Evolutionary conservation across 805 yeast species (phyloP), one percentile per base, ranked within the genome.

Genomic region (Millerozyma acaciae): DNA sequence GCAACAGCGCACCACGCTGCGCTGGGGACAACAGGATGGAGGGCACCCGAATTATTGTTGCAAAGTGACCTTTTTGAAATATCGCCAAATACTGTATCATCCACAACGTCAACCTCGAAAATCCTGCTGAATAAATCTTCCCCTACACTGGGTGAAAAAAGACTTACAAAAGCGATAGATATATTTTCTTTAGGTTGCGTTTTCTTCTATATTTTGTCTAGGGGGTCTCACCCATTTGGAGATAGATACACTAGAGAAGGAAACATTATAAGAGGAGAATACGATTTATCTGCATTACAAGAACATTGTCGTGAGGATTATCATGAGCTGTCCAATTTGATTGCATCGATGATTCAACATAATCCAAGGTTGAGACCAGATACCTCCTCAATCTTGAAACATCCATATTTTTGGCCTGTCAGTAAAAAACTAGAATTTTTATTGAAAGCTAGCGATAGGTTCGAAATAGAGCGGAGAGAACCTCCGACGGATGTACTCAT

Each of bases 221-320:
- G 75, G 10, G 97, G 98, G 0, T 53, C 58, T 6, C 99, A 93
- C 65, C 98, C 99, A 4, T 93, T 85, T 64, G 99, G 99, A n/a
- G 93, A 84, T 48, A 67, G 86, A 29, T 87, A 86, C 48, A 55
- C 81, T 47, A 71, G 98, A 34, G 97, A 93, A 50, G 93, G 84
- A 8, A 89, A 93, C 50, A 88, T 93, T 12, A 76, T 87, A 39
- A 79, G 75, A 44, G 84, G 82, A 12, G 69, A 72, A 12, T 80
- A 65, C 53, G 65, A 70, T 39, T 56, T 81, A 28, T 62, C 67
- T 4, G 55, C 62, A n/a, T 55, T 85, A 16, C 64, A 68, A 8
- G 50, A 36, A 16, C 68, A 35, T 45, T 65, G 61, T 36, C 63
- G 64, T 1, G 36, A 45, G 5, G 80, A 75, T 37, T 57, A 64